phyloP scores from a whole-genome alignment of 2,329 filamentous ascomycete genomes.

The Ascomycota sp. region DNA sequence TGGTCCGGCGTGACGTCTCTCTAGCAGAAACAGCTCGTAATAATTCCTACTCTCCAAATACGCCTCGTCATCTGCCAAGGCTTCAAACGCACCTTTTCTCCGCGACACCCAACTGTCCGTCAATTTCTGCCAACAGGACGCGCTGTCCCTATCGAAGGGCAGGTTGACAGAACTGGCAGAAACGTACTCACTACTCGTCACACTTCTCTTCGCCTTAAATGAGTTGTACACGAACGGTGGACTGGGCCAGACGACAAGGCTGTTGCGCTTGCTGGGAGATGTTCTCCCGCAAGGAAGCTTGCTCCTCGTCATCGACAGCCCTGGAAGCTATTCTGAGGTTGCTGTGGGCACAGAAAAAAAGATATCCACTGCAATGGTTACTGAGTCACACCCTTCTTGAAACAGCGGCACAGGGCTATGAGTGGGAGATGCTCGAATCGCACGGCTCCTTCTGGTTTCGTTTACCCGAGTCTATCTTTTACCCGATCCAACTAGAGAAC shows the following conservation, averaged over 20 bases:
- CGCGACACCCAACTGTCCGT: conserved; percentile 15
- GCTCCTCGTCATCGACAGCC: conserved; percentile 76
- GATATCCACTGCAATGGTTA: conserved; percentile 86
- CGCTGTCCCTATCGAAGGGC: conserved; percentile 19
- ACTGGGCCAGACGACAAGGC: conserved; percentile 49
- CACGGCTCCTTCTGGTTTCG: conserved; percentile 78
- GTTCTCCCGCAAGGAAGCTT: conserved; percentile 37
- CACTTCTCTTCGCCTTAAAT: conserved; percentile 85
- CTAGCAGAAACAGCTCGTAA: conserved; percentile 36
- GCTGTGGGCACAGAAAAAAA: conserved; percentile 40
- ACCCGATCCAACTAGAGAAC: conserved; percentile 75
- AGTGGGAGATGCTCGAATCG: conserved; percentile 57
- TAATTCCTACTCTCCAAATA: conserved; percentile 28
- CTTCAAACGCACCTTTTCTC: conserved; percentile 24
- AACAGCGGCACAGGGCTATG: conserved; percentile 13
- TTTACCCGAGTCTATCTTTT: conserved; percentile 42
- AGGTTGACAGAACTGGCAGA: conserved; percentile 14
- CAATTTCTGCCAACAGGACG: conserved; percentile 26
- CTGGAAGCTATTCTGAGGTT: conserved; percentile 79
- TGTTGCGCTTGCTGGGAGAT: conserved; percentile 50
- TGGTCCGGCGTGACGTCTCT: conserved; percentile 46
- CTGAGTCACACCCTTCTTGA: conserved; percentile 60
- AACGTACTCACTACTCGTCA: conserved; percentile 36
- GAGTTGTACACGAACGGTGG: conserved; percentile 73
- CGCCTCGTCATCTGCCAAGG: conserved; percentile 24